Evolutionary conservation across 2,329 filamentous ascomycete genomes (phyloP).

Genomic region (Chaetothyriales sp.): DNA sequence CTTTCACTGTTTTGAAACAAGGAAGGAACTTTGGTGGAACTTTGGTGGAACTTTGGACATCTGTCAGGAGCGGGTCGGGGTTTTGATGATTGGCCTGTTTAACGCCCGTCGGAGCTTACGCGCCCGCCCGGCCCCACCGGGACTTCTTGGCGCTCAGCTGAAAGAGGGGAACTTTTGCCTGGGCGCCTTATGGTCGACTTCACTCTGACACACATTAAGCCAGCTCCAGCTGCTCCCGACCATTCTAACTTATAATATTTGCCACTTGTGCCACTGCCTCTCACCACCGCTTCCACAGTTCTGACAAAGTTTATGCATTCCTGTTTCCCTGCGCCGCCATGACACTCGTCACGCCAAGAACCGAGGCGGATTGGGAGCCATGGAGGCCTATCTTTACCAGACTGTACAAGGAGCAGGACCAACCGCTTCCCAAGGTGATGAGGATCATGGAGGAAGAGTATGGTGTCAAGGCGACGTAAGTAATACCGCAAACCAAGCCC

Average conservation of each 20-base stretch:
- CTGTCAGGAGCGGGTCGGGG: background rate
- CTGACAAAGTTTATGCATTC: background rate
- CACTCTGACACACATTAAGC: background rate
- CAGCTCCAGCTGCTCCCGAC: too few species aligned
- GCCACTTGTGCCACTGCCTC: too few species aligned
- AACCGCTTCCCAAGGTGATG: conserved; percentile 54
- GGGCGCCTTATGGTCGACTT: background rate
- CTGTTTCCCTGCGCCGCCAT: background rate
- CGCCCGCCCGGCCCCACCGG: background rate
- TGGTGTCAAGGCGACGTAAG: conserved; percentile 49
- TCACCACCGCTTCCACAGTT: background rate
- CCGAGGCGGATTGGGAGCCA: conserved; percentile 41
- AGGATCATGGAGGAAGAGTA: conserved; percentile 48
- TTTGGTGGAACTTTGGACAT: background rate
- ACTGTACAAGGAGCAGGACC: conserved; percentile 59
- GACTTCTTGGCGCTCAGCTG: background rate
- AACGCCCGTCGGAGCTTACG: too few species aligned
- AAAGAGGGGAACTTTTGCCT: background rate
- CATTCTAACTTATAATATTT: background rate
- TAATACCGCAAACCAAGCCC: background rate
- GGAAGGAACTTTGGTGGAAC: background rate
- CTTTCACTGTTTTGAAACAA: background rate
- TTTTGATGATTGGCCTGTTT: background rate
- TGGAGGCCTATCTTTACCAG: conserved; percentile 49
- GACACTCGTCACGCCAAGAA: background rate